phyloP scores from a whole-genome alignment of 345 rosid species.

The Eutrema japonicum region DNA sequence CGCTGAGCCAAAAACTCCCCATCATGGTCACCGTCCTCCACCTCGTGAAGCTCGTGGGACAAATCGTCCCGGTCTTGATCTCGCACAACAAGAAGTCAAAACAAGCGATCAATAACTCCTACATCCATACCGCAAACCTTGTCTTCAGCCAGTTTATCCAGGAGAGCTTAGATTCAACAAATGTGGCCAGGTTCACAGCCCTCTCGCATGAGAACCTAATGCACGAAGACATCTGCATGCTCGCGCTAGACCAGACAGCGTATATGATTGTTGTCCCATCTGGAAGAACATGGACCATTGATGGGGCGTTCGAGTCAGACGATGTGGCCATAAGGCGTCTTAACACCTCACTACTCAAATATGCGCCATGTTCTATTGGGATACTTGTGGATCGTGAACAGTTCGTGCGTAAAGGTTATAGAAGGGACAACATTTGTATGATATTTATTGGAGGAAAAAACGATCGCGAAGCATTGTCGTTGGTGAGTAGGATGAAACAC shows the following conservation, averaged over 20 bases:
- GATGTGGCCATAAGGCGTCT: slow-evolving; percentile 9
- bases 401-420: background rate
- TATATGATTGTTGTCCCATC: slow-evolving; percentile 18
- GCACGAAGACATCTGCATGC: slow-evolving; percentile 27
- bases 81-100: slow-evolving; percentile 41
- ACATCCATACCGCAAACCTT: slow-evolving; percentile 15
- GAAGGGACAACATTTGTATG: background rate
- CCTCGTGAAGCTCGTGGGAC: slow-evolving; percentile 52
- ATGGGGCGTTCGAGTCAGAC: slow-evolving; percentile 38
- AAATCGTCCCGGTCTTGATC: slow-evolving; percentile 46
- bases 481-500: slow-evolving; percentile 20
- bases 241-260: slow-evolving; percentile 7
- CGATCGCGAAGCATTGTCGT: slow-evolving; percentile 26
- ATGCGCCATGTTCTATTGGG: slow-evolving; percentile 30
- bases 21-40: slow-evolving; percentile 51
- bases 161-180: background rate
- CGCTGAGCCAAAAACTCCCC: slow-evolving; percentile 36
- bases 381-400: slow-evolving; percentile 32
- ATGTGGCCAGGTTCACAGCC: background rate
- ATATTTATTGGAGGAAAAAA: slow-evolving; percentile 39
- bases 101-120: background rate
- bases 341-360: background rate
- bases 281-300: slow-evolving; percentile 27
- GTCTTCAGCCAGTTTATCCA: slow-evolving; percentile 11
- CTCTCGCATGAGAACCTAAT: slow-evolving; percentile 16